Base-by-base conservation (phyloP, 176 grass and related monocot species). In the Phyllostachys edulis region DNA sequence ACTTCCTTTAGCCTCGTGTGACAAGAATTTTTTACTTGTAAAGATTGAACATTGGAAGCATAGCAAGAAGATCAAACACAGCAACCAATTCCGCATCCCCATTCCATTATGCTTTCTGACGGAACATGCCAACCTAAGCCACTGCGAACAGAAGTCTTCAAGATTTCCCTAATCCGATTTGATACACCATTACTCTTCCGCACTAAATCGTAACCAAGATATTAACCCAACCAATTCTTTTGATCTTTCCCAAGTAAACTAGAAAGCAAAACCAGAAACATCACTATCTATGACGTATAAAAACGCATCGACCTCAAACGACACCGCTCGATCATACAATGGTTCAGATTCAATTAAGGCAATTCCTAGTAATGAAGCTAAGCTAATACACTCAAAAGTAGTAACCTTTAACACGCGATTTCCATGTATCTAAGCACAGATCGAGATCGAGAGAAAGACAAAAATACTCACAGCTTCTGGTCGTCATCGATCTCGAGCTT, bases 401-500 rank as follows among this genome's bases (percentile, higher is more conserved):
- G 26, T 9, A 73, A 49, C 24, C 3, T 3, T 36, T 6, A 5
- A 20, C 24, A 54, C 71, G 17, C 47, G 8, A 73, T 73, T 20
- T 36, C 34, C 32, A 77, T 34, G 6, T 4, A 76, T 24, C 54
- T 76, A 29, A 60, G 21, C 18, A 60, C 18, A 61, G 54, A 77
- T 59, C 11, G 10, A 29, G 18, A 61, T 40, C 20, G 5, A 60
- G 74, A 60, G 4, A 20, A 16, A 32, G 7, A 34, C 7, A 20
- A 3, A 21, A 80, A 4, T 23, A 87, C 93, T 90, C 84, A 92
- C 93, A 95, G 91, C 82, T 97, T 97, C 85, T 97, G 94, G 56
- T 97, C 91, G 59, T 97, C 94, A 46, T 94, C 94, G 29, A 97
- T 94, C 87, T 97, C 89, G 11, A 97, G 82, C 79, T 94, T 97